These are phyloP conservation scores for Athelia sp. DNA, from an alignment of 1,284 basidiomycete species.

Conservation along the genomic window DNA sequence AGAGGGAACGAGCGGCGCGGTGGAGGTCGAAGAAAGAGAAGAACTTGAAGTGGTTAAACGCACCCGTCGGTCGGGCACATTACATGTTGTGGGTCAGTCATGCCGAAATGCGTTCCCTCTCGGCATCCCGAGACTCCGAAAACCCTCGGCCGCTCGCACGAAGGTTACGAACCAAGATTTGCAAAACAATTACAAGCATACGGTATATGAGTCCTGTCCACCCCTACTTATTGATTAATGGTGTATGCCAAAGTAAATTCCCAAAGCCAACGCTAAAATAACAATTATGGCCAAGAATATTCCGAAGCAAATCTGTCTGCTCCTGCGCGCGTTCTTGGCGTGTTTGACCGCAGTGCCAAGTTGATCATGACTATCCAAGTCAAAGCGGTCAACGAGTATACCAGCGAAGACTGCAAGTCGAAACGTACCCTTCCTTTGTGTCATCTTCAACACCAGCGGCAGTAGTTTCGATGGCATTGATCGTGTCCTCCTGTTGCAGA, in stretches of 20 bases:
- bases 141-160: too few species aligned
- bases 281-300: conserved; percentile 45
- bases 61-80: too few species aligned
- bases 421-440: conserved; percentile 62
- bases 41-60: too few species aligned
- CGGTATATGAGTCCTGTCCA: too few species aligned
- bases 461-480: conserved; percentile 59
- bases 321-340: conserved; percentile 68
- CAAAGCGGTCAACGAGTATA: conserved; percentile 3
- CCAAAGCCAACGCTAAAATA: conserved; percentile 49
- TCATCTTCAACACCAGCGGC: conserved; percentile 63
- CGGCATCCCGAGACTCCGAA: too few species aligned
- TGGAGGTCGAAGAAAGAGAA: neutral
- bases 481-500: conserved; percentile 74
- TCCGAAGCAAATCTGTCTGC: conserved; percentile 78
- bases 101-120: too few species aligned
- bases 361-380: conserved; percentile 45
- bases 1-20: neutral
- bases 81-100: too few species aligned
- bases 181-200: too few species aligned
- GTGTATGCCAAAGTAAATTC: conserved; percentile 34
- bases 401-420: neutral
- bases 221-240: too few species aligned
- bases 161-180: too few species aligned
- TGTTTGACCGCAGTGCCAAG: conserved; percentile 71